Evolutionary conservation across 2,329 filamentous ascomycete species (phyloP).

Genomic region (Nemania bipapillata): DNA sequence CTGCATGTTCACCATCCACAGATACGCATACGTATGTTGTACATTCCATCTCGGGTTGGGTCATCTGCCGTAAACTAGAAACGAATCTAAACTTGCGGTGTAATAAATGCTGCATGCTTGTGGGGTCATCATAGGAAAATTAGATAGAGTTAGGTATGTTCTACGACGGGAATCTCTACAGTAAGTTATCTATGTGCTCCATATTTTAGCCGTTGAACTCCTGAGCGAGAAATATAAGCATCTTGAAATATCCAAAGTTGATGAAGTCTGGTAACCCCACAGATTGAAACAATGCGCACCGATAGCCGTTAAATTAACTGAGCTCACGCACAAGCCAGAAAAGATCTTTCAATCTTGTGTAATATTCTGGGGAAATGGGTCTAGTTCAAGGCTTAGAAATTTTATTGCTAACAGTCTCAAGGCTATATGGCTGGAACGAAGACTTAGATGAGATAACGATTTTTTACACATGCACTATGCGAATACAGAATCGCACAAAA

Average conservation of each 20-base stretch:
- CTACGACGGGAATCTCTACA: background rate
- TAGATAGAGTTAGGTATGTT: background rate
- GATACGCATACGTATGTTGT: background rate
- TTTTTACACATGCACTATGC: no score
- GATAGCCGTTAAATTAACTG: background rate
- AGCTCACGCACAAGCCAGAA: background rate
- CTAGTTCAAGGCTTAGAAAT: no score
- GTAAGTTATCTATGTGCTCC: constrained; percentile 1
- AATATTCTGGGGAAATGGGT: no score
- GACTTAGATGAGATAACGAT: no score
- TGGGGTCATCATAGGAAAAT: constrained; percentile 5
- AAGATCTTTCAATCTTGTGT: no score
- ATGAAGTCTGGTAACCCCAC: background rate
- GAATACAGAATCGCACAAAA: no score
- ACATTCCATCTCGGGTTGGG: background rate
- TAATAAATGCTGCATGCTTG: background rate
- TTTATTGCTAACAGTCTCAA: no score
- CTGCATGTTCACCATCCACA: background rate
- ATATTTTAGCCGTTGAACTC: background rate
- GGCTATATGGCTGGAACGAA: no score
- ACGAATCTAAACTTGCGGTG: constrained; percentile 17
- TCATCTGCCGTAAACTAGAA: background rate
- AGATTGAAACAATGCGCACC: background rate
- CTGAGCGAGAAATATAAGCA: background rate
- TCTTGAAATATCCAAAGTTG: background rate